A percentile compares a stretch with the other conserved stretches of the same genome.
Evolutionary conservation across 2,329 filamentous ascomycete genomes (phyloP).

Genomic region (Ophiostoma tasmaniense): DNA sequence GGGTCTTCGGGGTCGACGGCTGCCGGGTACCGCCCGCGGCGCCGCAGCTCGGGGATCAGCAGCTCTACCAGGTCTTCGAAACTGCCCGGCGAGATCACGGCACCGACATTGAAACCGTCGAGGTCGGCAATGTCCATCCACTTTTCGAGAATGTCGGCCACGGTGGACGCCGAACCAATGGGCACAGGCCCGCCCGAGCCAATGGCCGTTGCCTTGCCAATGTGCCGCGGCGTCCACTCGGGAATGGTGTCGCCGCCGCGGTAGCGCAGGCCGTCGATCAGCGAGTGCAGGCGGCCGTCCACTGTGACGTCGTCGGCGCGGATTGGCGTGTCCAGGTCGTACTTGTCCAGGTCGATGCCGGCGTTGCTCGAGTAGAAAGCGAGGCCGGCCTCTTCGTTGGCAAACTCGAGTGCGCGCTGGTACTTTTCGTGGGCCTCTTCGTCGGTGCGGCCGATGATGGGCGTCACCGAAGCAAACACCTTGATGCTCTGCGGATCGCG

Average conservation of each 20-base stretch:
- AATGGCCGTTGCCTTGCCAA: constrained; percentile 22
- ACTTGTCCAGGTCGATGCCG: constrained; percentile 23
- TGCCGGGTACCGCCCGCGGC: constrained; percentile 34
- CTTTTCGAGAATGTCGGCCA: constrained; percentile 58
- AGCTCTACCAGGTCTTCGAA: constrained; percentile 60
- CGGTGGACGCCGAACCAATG: constrained; percentile 55
- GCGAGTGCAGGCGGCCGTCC: constrained; percentile 15
- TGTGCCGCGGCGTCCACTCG: constrained; percentile 18
- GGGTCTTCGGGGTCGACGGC: not conserved
- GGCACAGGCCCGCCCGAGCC: constrained; percentile 26
- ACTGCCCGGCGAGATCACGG: constrained; percentile 38
- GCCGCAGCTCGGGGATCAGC: constrained; percentile 52
- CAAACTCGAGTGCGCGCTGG: constrained; percentile 19
- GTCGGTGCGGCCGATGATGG: constrained; percentile 20
- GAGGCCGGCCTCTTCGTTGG: constrained; percentile 21
- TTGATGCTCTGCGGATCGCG: constrained; percentile 21
- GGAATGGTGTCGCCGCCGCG: constrained; percentile 2
- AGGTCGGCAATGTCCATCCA: constrained; percentile 63
- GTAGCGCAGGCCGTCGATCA: constrained; percentile 5
- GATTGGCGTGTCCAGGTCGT: constrained; percentile 21
- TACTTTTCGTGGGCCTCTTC: constrained; percentile 23
- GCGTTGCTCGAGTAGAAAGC: constrained; percentile 23
- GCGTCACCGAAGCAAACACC: constrained; percentile 21
- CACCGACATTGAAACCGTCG: constrained; percentile 63
- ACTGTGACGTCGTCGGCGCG: constrained; percentile 11